Evolutionary conservation across 2,329 filamentous ascomycete species (phyloP), one percentile per base, ranked within the genome.

Genomic region (Aspergillus ustus): DNA sequence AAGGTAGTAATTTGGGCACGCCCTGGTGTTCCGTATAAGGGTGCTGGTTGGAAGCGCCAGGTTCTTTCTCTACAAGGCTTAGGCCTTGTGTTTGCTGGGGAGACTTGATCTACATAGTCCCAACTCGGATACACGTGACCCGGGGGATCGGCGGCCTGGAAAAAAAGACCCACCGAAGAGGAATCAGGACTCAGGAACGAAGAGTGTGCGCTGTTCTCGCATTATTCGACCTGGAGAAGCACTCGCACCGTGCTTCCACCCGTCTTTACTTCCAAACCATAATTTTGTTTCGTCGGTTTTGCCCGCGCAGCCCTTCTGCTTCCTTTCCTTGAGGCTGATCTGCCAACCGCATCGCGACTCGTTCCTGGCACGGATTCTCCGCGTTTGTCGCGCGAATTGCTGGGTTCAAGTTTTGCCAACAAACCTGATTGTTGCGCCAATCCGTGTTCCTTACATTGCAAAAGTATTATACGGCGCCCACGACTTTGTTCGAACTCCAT

Each of bases 111-210:
- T 40, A 15, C 15, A 40, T 40, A 40, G 13, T 40, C 34, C 3
- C 6, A 1, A n/a, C n/a, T n/a, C n/a, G n/a, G n/a, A 7, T 1
- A 11, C 57, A 59, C 57, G 57, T 59, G 57, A 59, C 29, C 54
- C 29, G 49, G 57, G 43, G 49, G 57, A 59, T 59, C 43, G 29
- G 50, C 57, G 13, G 28, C 28, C 29, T 44, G 17, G 22, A 48
- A 48, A 53, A 52, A 52, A 43, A 28, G 17, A 28, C 34, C 57
- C 57, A 43, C 57, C 22, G 31, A 48, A 29, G 6, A 5, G 6
- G 25, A 5, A 25, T 25, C 40, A 28, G 28, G n/a, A 48, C 19
- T 22, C 50, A 50, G 51, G 51, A 49, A 59, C 50, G 46, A 57
- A 43, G n/a, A 31, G 11, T n/a, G 11, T 19, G 22, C 19, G 40